These are phyloP conservation scores for Aspergillus conjunctus DNA, from an alignment of 495 filamentous ascomycete species.

Conservation along the genomic window DNA sequence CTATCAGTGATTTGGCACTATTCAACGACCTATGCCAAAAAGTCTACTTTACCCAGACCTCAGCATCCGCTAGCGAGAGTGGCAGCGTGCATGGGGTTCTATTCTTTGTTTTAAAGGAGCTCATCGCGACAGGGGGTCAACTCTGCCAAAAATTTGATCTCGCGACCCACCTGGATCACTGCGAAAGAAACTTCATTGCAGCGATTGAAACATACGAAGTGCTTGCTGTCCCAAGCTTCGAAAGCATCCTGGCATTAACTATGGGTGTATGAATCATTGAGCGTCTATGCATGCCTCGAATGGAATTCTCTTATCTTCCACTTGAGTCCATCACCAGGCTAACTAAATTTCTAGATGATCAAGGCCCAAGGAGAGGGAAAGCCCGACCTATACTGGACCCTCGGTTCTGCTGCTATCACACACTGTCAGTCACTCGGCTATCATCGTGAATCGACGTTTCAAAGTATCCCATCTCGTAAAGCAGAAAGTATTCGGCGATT, in stretches of 20 bases:
- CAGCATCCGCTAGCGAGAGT: constrained; percentile 19
- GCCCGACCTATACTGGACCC: constrained; percentile 12
- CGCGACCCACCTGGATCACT: constrained; percentile 18
- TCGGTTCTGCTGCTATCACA: constrained; percentile 17
- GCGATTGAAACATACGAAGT: constrained; percentile 25
- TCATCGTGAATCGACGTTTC: constrained; percentile 24
- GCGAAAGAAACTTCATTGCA: constrained; percentile 25
- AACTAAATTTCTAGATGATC: constrained; percentile 5
- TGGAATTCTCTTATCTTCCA: neutral
- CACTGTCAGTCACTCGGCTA: constrained; percentile 25
- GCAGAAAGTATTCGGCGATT: constrained; percentile 22
- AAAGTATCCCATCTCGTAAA: constrained; percentile 4
- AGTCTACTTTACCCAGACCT: constrained; percentile 22
- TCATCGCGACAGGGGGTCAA: constrained; percentile 12
- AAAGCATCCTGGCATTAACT: constrained; percentile 27
- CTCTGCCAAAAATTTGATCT: constrained; percentile 27
- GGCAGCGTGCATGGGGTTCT: constrained; percentile 30
- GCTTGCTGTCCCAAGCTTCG: constrained; percentile 28
- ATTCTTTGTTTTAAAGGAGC: constrained; percentile 26
- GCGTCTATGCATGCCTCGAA: neutral
- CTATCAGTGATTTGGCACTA: constrained; percentile 21
- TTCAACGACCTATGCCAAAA: constrained; percentile 26
- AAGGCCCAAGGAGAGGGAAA: constrained; percentile 26
- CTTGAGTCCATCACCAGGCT: neutral
- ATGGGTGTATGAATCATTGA: constrained; percentile 26